A percentile compares a stretch with the other conserved stretches of the same genome.
These are phyloP conservation scores for Triangularia setosa DNA, from an alignment of 2,329 filamentous ascomycete species.

Conservation along the genomic window DNA sequence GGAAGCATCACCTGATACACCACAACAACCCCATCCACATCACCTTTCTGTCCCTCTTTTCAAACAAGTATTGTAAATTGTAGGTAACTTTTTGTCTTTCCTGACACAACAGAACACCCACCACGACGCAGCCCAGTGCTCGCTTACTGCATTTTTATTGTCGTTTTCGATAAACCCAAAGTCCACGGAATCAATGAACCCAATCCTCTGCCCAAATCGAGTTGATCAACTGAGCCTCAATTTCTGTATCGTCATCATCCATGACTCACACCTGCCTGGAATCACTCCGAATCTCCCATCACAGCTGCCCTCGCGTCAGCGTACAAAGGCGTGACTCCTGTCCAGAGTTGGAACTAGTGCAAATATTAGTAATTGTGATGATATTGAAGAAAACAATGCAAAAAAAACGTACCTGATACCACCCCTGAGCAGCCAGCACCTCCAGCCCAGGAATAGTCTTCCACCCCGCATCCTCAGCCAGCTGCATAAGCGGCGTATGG, in stretches of 20 bases:
- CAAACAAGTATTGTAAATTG: background rate
- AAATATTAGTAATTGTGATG: constrained; percentile 7
- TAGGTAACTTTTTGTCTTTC: background rate
- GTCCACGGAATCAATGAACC: background rate
- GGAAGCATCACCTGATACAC: background rate
- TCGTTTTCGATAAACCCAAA: background rate
- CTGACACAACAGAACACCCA: background rate
- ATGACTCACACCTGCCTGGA: background rate
- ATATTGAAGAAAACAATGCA: background rate
- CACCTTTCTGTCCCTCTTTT: too few relatives aligned
- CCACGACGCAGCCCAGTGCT: background rate
- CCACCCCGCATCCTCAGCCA: constrained; percentile 78
- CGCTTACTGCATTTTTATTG: background rate
- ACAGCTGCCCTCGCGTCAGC: constrained; percentile 62
- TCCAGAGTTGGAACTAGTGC: constrained; percentile 74
- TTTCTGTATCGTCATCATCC: background rate
- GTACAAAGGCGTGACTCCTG: constrained; percentile 72
- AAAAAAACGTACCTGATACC: constrained; percentile 65
- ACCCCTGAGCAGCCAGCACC: constrained; percentile 83
- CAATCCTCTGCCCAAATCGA: background rate
- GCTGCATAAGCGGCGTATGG: constrained; percentile 77
- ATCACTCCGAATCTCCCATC: constrained; percentile 34
- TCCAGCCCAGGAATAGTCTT: constrained; percentile 81
- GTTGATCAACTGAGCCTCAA: background rate
- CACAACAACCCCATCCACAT: too few relatives aligned